Evolutionary conservation across 768 basidiomycete genomes (phyloP).

Genomic region (Omphalotus guepiniiformis): DNA sequence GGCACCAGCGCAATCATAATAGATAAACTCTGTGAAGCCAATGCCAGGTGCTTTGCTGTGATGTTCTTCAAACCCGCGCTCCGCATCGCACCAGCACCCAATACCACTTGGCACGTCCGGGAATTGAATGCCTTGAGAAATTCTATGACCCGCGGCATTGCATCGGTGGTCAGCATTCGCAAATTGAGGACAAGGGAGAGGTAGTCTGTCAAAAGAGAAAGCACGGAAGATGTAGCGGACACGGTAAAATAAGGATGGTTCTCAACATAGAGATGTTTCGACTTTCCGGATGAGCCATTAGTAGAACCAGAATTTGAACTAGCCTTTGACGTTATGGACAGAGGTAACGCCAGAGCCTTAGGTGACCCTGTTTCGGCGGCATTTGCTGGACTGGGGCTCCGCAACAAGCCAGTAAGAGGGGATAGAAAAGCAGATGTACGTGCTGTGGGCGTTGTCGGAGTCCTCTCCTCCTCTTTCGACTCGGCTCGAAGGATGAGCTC

Average conservation of each 20-base stretch:
- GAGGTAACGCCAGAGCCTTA: constrained; percentile 9
- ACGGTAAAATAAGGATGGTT: constrained; percentile 84
- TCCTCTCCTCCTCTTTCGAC: background rate
- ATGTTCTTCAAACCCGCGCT: constrained; percentile 97
- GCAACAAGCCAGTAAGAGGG: constrained; percentile 13
- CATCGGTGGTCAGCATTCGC: constrained; percentile 85
- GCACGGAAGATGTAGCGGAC: constrained; percentile 72
- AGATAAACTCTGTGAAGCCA: constrained; percentile 94
- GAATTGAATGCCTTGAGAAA: constrained; percentile 98
- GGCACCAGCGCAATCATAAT: constrained; percentile 93
- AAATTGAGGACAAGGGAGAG: constrained; percentile 84
- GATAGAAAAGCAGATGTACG: constrained; percentile 10
- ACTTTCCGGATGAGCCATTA: constrained; percentile 22
- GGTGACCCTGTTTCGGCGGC: constrained; percentile 14
- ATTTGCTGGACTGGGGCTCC: constrained; percentile 8
- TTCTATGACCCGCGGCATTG: constrained; percentile 93
- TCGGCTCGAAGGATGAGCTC: constrained; percentile 48
- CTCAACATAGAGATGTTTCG: constrained; percentile 74
- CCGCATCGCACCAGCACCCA: constrained; percentile 98
- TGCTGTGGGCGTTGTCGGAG: constrained; percentile 13
- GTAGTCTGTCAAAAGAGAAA: constrained; percentile 78
- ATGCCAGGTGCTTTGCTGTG: constrained; percentile 92
- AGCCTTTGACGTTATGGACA: constrained; percentile 19
- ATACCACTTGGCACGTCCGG: constrained; percentile 94
- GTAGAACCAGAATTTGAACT: constrained; percentile 10